Evolutionary conservation across 2,329 filamentous ascomycete species (phyloP), one percentile per base, ranked within the genome.

Genomic region (Teratosphaeriaceae sp.): DNA sequence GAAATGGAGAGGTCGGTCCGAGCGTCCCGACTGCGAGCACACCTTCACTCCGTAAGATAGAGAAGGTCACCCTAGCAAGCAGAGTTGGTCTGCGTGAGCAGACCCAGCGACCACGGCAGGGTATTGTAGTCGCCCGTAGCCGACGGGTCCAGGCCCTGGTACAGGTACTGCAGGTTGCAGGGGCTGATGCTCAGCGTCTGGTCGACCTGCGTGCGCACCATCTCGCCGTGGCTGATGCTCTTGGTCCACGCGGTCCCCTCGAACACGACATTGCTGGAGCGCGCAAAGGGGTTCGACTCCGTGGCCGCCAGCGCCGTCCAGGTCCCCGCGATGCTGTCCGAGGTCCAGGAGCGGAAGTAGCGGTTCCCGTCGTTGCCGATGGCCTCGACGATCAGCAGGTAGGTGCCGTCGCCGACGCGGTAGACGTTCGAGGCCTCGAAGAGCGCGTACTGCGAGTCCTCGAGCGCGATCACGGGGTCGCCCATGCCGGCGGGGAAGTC

Each of bases 321-420:
- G 1, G 46, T 43, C 1, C 63, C 65, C 2, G 50, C 46, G 7
- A 68, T 51, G 26, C 46, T 55, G 3, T 40, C 51, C 2, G 64
- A 54, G 0, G 65, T 68, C 64, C 64, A 69, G 1, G 59, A 64
- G 18, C 62, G 59, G 58, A 68, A 69, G 44, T 65, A 69, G 2
- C 65, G 60, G 19, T 55, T 38, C 0, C 56, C 56, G 37, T 58
- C 54, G 11, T 22, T 50, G 1, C 64, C 61, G 38, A 68, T 65
- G 36, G 59, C 62, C 46, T 69, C 65, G n/a, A 69, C 60, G 3
- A 67, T 47, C 4, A 68, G 52, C 6, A 69, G 56, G 44, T 67
- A 69, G 24, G 52, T 49, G 15, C 48, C 52, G 22, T 54, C 50
- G n/a, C 39, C 38, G 36, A 65, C 35, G 22, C 44, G 42, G 46